phyloP scores from a whole-genome alignment of 805 yeast genomes.

The Hanseniaspora mollemarum region DNA sequence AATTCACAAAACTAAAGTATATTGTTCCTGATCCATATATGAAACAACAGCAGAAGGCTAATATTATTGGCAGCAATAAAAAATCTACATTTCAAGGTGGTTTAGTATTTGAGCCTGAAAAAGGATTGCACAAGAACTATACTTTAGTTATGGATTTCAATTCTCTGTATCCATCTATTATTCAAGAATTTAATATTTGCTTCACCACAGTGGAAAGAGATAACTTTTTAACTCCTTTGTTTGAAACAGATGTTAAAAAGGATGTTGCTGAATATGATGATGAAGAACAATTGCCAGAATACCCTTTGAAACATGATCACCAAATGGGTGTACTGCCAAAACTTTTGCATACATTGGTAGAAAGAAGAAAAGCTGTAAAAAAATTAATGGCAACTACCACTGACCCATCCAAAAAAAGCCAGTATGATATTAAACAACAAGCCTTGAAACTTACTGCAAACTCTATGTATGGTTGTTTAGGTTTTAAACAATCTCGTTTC shows the following conservation, averaged over 20 bases:
- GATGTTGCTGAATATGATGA: constrained; percentile 34
- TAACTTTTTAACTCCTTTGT: constrained; percentile 18
- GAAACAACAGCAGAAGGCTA: constrained; percentile 29
- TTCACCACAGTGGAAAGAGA: constrained; percentile 85
- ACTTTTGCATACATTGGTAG: constrained; percentile 69
- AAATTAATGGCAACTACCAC: constrained; percentile 66
- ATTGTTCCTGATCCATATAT: constrained; percentile 80
- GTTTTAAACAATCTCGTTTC: constrained; percentile 81
- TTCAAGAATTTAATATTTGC: constrained; percentile 93
- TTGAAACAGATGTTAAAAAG: constrained; percentile 23
- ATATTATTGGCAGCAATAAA: constrained; percentile 35
- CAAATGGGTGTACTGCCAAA: constrained; percentile 79
- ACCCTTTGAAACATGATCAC: constrained; percentile 46
- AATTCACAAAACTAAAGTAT: constrained; percentile 65
- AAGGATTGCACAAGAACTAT: constrained; percentile 81
- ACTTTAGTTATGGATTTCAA: constrained; percentile 96
- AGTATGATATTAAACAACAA: constrained; percentile 89
- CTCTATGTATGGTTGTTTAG: constrained; percentile 99
- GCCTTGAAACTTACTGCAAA: constrained; percentile 94
- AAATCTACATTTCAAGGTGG: constrained; percentile 84
- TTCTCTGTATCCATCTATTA: constrained; percentile 90
- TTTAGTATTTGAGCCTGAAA: constrained; percentile 90
- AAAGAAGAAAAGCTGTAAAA: constrained; percentile 88
- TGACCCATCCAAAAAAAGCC: constrained; percentile 55
- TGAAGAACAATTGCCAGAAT: constrained; percentile 43